A percentile compares a stretch with the other conserved stretches of the same genome.
Conservation (phyloP, 1,284 basidiomycete genomes). For the Austroboletus niveus region DNA sequence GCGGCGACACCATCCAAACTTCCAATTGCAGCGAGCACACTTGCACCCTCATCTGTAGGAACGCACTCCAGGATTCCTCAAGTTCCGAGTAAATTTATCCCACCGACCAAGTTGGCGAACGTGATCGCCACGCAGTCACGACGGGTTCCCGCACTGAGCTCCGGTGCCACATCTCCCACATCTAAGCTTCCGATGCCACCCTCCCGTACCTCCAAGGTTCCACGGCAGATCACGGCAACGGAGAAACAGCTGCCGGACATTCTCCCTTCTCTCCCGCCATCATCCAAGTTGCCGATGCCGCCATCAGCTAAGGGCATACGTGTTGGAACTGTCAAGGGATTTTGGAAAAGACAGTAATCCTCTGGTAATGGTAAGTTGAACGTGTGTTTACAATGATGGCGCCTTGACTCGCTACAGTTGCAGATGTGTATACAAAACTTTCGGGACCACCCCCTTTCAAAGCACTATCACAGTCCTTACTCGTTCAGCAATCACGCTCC, state of each 20-base stretch:
- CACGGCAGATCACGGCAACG: slow-evolving; percentile 1
- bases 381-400: background rate
- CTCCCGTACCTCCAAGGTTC: slow-evolving; percentile 15
- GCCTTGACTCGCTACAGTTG: slow-evolving; percentile 7
- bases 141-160: background rate
- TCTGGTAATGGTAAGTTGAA: slow-evolving; percentile 9
- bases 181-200: slow-evolving; percentile 25
- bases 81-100: slow-evolving; percentile 26
- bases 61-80: slow-evolving; percentile 28
- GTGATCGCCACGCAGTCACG: slow-evolving; percentile 30
- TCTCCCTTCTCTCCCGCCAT: background rate
- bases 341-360: slow-evolving; percentile 29
- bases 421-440: too few relatives aligned
- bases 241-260: slow-evolving; percentile 6
- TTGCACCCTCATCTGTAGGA: slow-evolving; percentile 10
- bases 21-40: slow-evolving; percentile 6
- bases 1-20: slow-evolving; percentile 9
- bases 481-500: slow-evolving; percentile 8
- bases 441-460: background rate
- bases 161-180: slow-evolving; percentile 2
- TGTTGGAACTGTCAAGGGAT: slow-evolving; percentile 30
- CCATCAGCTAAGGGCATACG: slow-evolving; percentile 25
- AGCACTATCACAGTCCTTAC: slow-evolving; percentile 23
- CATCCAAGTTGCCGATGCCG: slow-evolving; percentile 29
- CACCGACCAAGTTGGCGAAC: slow-evolving; percentile 29